A percentile compares a stretch with the other conserved stretches of the same genome.
Conservation (phyloP, 208 protist species). For the Crithidia fasciculata region DNA sequence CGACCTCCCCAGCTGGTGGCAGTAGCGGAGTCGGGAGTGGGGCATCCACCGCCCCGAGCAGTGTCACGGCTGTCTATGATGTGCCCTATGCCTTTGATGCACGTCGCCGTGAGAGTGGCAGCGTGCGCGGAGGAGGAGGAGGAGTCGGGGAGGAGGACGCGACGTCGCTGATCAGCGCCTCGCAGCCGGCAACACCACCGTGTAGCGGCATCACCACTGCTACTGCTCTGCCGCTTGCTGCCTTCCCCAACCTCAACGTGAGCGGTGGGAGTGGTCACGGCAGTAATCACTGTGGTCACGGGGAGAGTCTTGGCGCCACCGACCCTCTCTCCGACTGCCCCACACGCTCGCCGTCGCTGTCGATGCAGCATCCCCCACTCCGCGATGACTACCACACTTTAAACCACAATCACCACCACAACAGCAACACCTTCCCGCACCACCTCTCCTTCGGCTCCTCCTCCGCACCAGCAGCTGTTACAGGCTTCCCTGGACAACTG, state of each 20-base stretch:
- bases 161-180: constrained; percentile 1
- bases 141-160: background rate
- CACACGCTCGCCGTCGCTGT: background rate
- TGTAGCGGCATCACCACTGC: background rate
- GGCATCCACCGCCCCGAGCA: too few relatives aligned
- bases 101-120: background rate
- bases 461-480: background rate
- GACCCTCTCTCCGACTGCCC: constrained; percentile 10
- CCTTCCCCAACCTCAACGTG: background rate
- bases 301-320: background rate
- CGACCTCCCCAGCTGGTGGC: background rate
- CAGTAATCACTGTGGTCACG: background rate
- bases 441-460: background rate
- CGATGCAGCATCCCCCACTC: background rate
- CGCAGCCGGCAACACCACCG: background rate
- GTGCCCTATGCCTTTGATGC: background rate
- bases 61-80: too few relatives aligned
- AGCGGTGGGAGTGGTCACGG: background rate
- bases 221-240: background rate
- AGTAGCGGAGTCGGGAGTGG: background rate
- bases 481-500: constrained; percentile 11
- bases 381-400: too few relatives aligned
- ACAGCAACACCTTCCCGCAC: too few relatives aligned
- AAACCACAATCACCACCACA: too few relatives aligned
- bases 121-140: background rate